Base-by-base conservation (phyloP, 306 rosid species). In the Gillenia trifoliata region DNA sequence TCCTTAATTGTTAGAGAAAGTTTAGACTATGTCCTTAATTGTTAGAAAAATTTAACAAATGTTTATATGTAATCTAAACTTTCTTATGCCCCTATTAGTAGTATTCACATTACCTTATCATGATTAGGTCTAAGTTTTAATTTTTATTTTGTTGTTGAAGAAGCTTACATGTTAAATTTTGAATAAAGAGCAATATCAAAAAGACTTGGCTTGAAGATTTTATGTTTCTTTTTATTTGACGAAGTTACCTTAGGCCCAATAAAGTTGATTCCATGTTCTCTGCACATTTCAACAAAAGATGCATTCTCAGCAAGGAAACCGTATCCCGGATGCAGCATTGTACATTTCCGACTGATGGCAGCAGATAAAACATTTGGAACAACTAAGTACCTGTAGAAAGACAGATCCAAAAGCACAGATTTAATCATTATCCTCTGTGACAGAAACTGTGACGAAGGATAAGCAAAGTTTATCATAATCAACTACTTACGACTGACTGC, bases 231-330 rank as follows among this genome's bases (percentile, higher is more conserved):
- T 50, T 76, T 49, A 38, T 47, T 33, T 33, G 29, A 66, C 28
- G 31, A 60, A 82, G 93, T 82, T 72, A 94, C 99, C 49, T 90
- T 89, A 71, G 99, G 99, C 75, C 99, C 99, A 82, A 94, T 92
- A 75, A 94, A 94, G 88, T 91, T 94, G 81, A 94, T 86, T 82
- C 97, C 90, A 75, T 92, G 97, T 47, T 83, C 93, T 80, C 81
- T 85, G 81, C 99, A 94, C 96, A 94, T 92, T 73, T 94, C 93
- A 85, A 94, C 97, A 81, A 94, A 94, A 57, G 83, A 74, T 26
- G 96, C 97, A 90, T 94, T 94, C 86, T 94, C 99, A 34, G 97
- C 88, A 63, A 94, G 96, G 81, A 94, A 91, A 74, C 99, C 99
- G 70, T 94, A 94, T 79, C 99, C 99, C 63, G 99, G 97, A 84